phyloP scores from a whole-genome alignment of 177 flowering plant species.

The Tripterygium wilfordii region DNA sequence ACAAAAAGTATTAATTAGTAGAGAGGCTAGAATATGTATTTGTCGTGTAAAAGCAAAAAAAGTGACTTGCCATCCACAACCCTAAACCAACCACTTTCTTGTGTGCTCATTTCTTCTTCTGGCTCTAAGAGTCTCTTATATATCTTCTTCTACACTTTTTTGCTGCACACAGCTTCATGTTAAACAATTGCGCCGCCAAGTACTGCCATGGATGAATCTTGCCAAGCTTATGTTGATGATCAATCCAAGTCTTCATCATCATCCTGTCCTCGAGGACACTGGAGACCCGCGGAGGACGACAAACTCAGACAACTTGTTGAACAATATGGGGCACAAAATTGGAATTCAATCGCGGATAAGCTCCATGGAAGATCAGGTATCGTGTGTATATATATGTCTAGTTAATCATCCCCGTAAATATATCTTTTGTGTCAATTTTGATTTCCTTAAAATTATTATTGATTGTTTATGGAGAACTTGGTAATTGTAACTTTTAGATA shows the following conservation, averaged over 20 bases:
- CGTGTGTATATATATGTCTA: too few species aligned
- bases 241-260: slow-evolving; percentile 13
- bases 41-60: slow-evolving; percentile 83
- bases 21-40: too few species aligned
- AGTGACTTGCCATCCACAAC: slow-evolving; percentile 73
- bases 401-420: too few species aligned
- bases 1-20: too few species aligned
- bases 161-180: too few species aligned
- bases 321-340: slow-evolving; percentile 70
- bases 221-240: slow-evolving; percentile 24
- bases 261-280: slow-evolving; percentile 70
- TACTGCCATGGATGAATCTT: slow-evolving; percentile 48
- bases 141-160: slow-evolving; percentile 16
- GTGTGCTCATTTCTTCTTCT: slow-evolving; percentile 7
- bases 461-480: too few species aligned
- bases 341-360: slow-evolving; percentile 83
- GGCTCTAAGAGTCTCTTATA: slow-evolving; percentile 14
- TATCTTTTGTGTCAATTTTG: too few species aligned
- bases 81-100: slow-evolving; percentile 43
- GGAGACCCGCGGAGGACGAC: slow-evolving; percentile 86
- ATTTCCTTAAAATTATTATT: too few species aligned
- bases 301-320: slow-evolving; percentile 64
- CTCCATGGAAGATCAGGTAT: slow-evolving; percentile 91
- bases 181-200: too few species aligned
- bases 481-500: too few species aligned